A percentile compares a stretch with the other conserved stretches of the same genome.
Conservation (phyloP, 1,284 basidiomycete species). For the Pseudozyma thailandica region DNA sequence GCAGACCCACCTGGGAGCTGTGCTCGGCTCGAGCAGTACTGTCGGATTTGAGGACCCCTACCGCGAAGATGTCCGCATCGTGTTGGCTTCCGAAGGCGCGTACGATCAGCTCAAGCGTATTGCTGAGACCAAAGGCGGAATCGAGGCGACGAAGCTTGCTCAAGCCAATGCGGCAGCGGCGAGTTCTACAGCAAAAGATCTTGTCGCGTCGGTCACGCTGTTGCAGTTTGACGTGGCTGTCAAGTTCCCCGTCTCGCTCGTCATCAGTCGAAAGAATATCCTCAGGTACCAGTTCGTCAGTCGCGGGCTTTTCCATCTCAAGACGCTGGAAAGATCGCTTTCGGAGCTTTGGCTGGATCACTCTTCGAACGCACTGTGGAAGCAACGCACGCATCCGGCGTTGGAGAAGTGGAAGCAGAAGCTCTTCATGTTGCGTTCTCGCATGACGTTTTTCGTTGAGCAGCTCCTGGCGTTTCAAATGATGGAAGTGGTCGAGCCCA, state of each 20-base stretch:
- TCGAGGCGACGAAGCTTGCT: conserved; percentile 65
- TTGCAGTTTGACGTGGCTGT: conserved; percentile 65
- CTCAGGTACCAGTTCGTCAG: conserved; percentile 66
- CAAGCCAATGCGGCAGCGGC: conserved; percentile 47
- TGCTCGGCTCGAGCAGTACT: conserved; percentile 61
- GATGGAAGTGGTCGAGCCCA: conserved; percentile 65
- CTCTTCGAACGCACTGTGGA: conserved; percentile 46
- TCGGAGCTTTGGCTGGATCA: conserved; percentile 64
- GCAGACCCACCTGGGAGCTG: conserved; percentile 66
- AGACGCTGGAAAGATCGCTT: conserved; percentile 60
- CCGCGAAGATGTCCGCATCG: conserved; percentile 64
- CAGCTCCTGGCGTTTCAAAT: conserved; percentile 65
- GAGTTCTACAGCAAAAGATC: conserved; percentile 66
- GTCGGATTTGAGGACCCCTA: conserved; percentile 66
- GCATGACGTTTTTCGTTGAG: conserved; percentile 66
- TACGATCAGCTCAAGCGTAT: conserved; percentile 67
- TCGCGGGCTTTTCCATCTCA: conserved; percentile 63
- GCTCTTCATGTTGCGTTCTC: conserved; percentile 59
- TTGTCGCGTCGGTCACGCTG: conserved; percentile 53
- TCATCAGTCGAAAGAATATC: conserved; percentile 67
- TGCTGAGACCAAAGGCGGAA: conserved; percentile 66
- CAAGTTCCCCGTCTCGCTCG: conserved; percentile 66
- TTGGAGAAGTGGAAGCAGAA: conserved; percentile 65
- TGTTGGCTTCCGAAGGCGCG: conserved; percentile 62
- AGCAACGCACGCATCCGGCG: conserved; percentile 47